Evolutionary conservation across 1,284 basidiomycete species (phyloP).

Genomic region (Microbotryomycetes sp.): DNA sequence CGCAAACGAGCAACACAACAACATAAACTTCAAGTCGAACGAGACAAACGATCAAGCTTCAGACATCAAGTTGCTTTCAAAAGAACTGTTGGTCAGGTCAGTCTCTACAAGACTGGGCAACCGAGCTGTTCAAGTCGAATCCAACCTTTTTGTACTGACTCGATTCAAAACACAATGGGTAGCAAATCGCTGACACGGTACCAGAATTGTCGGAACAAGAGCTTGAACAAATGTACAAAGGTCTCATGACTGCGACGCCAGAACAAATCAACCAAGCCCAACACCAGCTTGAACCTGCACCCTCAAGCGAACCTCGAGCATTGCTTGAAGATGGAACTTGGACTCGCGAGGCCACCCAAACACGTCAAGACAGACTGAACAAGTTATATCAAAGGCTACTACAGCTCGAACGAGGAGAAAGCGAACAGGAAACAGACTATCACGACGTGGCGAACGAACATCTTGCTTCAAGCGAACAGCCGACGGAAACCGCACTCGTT

Average conservation of each 20-base stretch:
- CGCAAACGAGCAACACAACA: too few species aligned
- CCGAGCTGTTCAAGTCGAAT: too few species aligned
- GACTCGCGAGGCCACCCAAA: background rate
- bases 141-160: too few species aligned
- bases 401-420: too few species aligned
- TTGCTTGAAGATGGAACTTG: conserved; percentile 13
- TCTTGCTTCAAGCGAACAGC: background rate
- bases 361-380: background rate
- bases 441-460: background rate
- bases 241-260: conserved; percentile 17
- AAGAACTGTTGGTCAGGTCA: too few species aligned
- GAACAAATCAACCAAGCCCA: conserved; percentile 9
- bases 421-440: too few species aligned
- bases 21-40: too few species aligned
- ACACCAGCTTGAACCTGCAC: background rate
- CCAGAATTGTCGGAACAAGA: conserved; percentile 1
- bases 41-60: too few species aligned
- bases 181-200: background rate
- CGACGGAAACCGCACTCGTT: background rate
- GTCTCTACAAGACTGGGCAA: too few species aligned
- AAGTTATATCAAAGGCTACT: too few species aligned
- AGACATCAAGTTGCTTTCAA: too few species aligned
- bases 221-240: conserved; percentile 25
- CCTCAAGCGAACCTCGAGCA: background rate
- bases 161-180: too few species aligned